Evolutionary conservation across 768 basidiomycete genomes (phyloP), one percentile per base, ranked within the genome.

Genomic region (Podaxis mareebaensis): DNA sequence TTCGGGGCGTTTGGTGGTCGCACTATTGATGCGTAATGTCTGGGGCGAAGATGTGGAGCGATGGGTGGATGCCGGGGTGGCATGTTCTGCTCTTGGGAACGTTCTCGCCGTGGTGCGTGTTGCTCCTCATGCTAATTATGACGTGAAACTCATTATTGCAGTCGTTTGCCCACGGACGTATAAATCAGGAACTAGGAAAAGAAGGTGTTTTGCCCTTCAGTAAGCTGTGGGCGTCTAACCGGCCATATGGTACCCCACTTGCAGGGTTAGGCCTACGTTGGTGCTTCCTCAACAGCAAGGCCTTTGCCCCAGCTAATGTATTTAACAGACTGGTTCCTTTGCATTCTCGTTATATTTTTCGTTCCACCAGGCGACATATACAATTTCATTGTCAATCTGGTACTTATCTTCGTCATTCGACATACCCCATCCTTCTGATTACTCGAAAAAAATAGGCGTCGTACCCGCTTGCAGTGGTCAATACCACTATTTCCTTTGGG

Each of bases 21-120:
- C 88, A 0, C 68, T 90, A 24, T 82, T 89, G 68, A 91, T 91
- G 72, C 78, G 83, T 53, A 88, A 88, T 66, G 77, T 91, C 2
- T 90, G 81, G 66, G 89, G 89, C 0, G 74, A 75, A 0, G 71
- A 72, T 3, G 81, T 87, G 0, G 84, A 86, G 69, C 76, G 81
- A 3, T 76, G 69, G 22, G 48, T 74, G 49, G 72, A 60, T 54
- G 65, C 65, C 73, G 80, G 74, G 67, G 64, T 90, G 22, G 82
- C 84, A 1, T 69, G 89, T 15, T 86, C 86, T 3, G 78, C 85
- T 13, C 71, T 89, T 1, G 89, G 86, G 7, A 87, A 85, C 67
- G 78, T 88, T 20, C 73, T 88, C 15, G 77, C 85, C 6, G 76
- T 83, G 26, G 74, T 77, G 66, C n/a, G 71, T 70, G 1, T 13